These are phyloP conservation scores for Phlebopus sp. DNA, from an alignment of 1,284 basidiomycete genomes.

Conservation along the genomic window DNA sequence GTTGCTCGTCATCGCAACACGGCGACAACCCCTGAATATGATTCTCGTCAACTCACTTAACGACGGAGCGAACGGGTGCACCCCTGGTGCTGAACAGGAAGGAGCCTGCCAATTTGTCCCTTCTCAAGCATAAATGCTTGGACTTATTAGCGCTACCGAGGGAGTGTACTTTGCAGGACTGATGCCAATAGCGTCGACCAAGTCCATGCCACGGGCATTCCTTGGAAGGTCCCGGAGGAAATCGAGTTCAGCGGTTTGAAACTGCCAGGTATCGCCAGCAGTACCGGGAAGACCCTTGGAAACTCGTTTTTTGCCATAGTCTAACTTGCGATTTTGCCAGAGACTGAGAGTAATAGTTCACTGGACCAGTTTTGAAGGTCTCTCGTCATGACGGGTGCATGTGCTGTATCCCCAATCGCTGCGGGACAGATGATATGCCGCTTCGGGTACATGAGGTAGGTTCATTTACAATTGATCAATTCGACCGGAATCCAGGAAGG, in stretches of 20 bases:
- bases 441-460: no score
- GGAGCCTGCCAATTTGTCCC: conserved; percentile 8
- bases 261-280: conserved; percentile 5
- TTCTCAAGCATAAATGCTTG: conserved; percentile 8
- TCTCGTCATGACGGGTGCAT: no score
- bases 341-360: no score
- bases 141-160: conserved; percentile 2
- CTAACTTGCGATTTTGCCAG: conserved; percentile 2
- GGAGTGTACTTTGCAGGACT: not conserved
- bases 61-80: conserved; percentile 5
- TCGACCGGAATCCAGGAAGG: no score
- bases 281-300: conserved; percentile 12
- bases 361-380: no score
- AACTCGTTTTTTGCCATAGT: conserved; percentile 8
- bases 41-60: not conserved
- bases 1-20: not conserved
- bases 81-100: conserved; percentile 7
- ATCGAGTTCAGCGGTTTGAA: not conserved
- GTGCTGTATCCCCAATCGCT: no score
- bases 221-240: not conserved
- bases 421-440: no score
- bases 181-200: not conserved
- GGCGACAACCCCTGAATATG: conserved; percentile 21
- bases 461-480: no score
- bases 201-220: not conserved